Base-by-base conservation (phyloP, 306 rosid genomes). In the Geum urbanum region DNA sequence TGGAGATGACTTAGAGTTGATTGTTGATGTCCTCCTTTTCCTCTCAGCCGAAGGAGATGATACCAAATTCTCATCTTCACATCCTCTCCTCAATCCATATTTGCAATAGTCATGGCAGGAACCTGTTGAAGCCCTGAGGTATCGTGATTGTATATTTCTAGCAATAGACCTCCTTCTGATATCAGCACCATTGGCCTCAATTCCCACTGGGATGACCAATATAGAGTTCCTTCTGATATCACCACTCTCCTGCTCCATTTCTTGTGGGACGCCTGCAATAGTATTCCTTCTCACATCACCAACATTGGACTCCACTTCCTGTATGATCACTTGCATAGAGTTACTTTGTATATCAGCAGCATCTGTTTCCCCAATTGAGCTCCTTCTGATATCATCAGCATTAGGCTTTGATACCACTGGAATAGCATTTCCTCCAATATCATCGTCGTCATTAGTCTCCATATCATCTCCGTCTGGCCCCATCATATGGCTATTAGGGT, bases 41-140 rank as follows among this genome's bases (percentile, higher is more conserved):
- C 66, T 63, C 57, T 67, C 76, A 35, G 64, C 39, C 51, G 78
- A 77, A 71, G 46, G 65, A 71, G 62, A 44, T 43, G 72, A 68
- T 82, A 62, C 57, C 11, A 67, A 15, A 69, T 22, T 72, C 55
- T 72, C 63, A 3, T 22, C 41, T 13, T 16, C 78, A 20, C 16
- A 39, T 66, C 49, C 74, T 67, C 83, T 80, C 37, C 59, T 77
- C n/a, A 53, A 13, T 78, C 98, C 98, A 75, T 79, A 88, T 73
- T 90, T 92, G 85, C 98, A 92, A 16, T 57, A 4, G 63, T 90
- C 96, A 78, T 92, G 98, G 70, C 96, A 88, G 60, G 98, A 92
- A 69, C 87, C 68, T 9, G 37, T n/a, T 45, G 77, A 80, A 41
- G 66, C 80, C 27, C 76, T 15, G 27, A 74, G 96, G 81, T 90